Evolutionary conservation across 352 stramenopile genomes (phyloP).

Genomic region (Pythium aristosporum): DNA sequence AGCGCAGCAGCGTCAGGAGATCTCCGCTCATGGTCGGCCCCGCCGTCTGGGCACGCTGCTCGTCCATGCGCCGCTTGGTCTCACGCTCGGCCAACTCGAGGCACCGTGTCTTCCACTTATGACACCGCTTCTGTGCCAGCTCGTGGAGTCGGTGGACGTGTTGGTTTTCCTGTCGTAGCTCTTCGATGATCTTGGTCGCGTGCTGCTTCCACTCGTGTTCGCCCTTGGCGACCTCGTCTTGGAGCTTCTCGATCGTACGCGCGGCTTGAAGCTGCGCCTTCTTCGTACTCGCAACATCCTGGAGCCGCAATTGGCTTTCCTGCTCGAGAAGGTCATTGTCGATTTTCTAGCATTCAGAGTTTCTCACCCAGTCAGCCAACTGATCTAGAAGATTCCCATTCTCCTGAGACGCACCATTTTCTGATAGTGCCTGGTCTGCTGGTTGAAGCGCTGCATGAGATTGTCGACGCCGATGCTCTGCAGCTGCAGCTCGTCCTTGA

Average conservation of each 20-base stretch:
- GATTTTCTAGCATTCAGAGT: conserved; percentile 46
- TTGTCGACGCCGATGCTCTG: conserved; percentile 82
- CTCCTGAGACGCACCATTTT: conserved; percentile 38
- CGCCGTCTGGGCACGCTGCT: conserved; percentile 42
- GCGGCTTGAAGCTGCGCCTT: conserved; percentile 54
- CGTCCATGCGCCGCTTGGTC: conserved; percentile 30
- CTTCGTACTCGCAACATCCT: conserved; percentile 63
- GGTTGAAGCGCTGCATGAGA: conserved; percentile 72
- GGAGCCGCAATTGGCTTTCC: conserved; percentile 58
- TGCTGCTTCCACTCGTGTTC: conserved; percentile 61
- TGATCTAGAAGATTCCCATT: background rate
- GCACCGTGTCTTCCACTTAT: conserved; percentile 70
- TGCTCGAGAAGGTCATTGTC: conserved; percentile 77
- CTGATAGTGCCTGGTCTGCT: conserved; percentile 66
- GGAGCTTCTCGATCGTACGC: conserved; percentile 62
- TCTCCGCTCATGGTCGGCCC: conserved; percentile 19
- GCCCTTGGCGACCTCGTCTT: conserved; percentile 46
- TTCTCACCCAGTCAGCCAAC: background rate
- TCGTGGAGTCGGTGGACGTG: conserved; percentile 58
- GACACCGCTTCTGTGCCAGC: conserved; percentile 59
- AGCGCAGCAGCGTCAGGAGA: conserved; percentile 32
- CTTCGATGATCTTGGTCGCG: conserved; percentile 45
- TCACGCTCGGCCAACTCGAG: conserved; percentile 48
- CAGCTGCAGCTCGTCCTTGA: conserved; percentile 76
- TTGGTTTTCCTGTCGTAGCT: conserved; percentile 62